These are phyloP conservation scores for Pseudogymnoascus sp. DNA, from an alignment of 2,329 filamentous ascomycete genomes.

Conservation along the genomic window DNA sequence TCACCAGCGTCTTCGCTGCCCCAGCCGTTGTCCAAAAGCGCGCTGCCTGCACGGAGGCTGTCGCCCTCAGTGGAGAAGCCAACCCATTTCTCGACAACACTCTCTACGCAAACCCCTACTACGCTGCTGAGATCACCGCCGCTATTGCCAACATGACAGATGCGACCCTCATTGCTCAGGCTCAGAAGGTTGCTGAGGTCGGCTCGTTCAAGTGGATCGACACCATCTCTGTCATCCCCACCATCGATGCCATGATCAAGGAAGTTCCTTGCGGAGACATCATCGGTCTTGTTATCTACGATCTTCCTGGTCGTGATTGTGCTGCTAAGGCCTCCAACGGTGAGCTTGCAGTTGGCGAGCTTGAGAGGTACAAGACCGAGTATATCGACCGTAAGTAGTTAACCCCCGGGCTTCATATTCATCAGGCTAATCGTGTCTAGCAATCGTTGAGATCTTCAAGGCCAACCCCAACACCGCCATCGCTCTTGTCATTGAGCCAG, in stretches of 20 bases:
- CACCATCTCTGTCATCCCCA: constrained; percentile 39
- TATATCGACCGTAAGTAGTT: constrained; percentile 42
- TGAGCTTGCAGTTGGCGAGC: constrained; percentile 44
- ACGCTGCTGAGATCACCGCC: constrained; percentile 45
- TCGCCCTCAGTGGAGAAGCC: constrained; percentile 19
- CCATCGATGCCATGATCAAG: constrained; percentile 38
- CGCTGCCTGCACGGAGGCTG: constrained; percentile 17
- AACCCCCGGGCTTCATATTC: constrained; percentile 31
- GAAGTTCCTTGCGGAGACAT: constrained; percentile 38
- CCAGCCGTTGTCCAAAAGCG: constrained; percentile 2
- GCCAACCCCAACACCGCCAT: constrained; percentile 18
- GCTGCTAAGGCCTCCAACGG: constrained; percentile 48
- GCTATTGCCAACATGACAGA: constrained; percentile 44
- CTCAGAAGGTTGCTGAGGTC: constrained; percentile 33
- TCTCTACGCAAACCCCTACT: constrained; percentile 46
- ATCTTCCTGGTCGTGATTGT: constrained; percentile 51
- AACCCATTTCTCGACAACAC: constrained; percentile 44
- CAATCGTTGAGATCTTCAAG: constrained; percentile 22
- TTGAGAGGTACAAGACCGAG: constrained; percentile 42
- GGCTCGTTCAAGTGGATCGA: constrained; percentile 46
- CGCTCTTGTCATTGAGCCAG: constrained; percentile 38
- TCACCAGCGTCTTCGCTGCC: constrained; percentile 6
- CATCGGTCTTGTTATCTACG: constrained; percentile 42
- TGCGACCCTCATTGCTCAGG: constrained; percentile 37
- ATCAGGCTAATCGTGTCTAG: constrained; percentile 37